phyloP scores from a whole-genome alignment of 305 asterid species.

The Fraxinus albicans region DNA sequence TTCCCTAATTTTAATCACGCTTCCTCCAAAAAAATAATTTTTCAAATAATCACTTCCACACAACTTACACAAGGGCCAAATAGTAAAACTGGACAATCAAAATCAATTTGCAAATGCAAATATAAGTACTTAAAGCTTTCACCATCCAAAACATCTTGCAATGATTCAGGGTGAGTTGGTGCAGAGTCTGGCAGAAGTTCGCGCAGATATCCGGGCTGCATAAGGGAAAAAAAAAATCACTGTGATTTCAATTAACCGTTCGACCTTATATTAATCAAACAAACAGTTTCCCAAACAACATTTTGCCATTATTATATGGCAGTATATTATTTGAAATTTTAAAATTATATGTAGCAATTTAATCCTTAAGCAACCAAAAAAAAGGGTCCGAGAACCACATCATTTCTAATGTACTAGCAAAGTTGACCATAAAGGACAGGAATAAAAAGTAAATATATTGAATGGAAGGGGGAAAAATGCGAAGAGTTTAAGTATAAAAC shows the following conservation, averaged over 20 bases:
- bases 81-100: slow-evolving; percentile 11
- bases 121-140: slow-evolving; percentile 10
- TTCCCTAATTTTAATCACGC: not conserved
- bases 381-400: not conserved
- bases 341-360: not conserved
- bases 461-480: not conserved
- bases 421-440: not conserved
- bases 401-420: not conserved
- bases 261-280: not conserved
- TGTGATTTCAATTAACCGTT: not conserved
- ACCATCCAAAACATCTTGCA: slow-evolving; percentile 75
- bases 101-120: not conserved
- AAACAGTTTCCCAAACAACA: not conserved
- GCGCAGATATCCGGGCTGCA: slow-evolving; percentile 94
- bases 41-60: not conserved
- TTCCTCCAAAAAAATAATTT: not conserved
- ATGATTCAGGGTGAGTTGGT: slow-evolving; percentile 62
- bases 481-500: slow-evolving; percentile 28
- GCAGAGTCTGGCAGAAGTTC: slow-evolving; percentile 83
- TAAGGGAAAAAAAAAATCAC: slow-evolving; percentile 16
- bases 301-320: not conserved
- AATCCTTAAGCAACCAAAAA: not conserved
- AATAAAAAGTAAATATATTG: not conserved
- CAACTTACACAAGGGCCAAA: not conserved
- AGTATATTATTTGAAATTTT: not conserved